Conservation (phyloP, 495 filamentous ascomycete genomes). For the Daldinia caldariorum region DNA sequence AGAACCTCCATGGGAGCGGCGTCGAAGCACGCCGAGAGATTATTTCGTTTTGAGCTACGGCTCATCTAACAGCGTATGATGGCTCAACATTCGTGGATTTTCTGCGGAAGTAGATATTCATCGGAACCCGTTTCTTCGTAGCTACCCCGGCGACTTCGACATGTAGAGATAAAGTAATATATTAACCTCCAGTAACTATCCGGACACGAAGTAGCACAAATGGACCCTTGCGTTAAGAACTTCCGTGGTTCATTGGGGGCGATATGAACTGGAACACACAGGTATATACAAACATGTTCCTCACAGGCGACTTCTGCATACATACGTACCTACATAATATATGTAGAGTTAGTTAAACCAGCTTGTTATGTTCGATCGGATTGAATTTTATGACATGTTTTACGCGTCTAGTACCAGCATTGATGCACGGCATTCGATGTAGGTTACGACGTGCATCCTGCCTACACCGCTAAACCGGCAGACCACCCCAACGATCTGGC, state of each 20-base stretch:
- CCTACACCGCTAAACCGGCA: constrained; percentile 4
- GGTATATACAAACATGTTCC: not conserved
- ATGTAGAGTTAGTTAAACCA: not conserved
- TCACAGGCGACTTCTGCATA: not conserved
- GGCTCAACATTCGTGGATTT: no score
- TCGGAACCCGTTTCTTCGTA: no score
- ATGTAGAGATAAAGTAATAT: no score
- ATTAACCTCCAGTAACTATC: no score
- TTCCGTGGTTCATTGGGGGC: not conserved
- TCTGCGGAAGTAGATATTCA: no score
- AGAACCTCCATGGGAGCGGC: no score
- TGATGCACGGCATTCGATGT: not conserved
- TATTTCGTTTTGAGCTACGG: no score
- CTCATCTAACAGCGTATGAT: no score
- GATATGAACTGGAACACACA: not conserved
- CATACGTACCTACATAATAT: not conserved
- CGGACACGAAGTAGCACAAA: no score
- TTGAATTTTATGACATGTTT: not conserved
- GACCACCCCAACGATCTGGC: constrained; percentile 3
- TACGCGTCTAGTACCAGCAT: not conserved
- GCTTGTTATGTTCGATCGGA: not conserved
- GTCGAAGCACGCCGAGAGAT: no score
- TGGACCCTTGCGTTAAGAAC: no score
- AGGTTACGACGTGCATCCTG: not conserved
- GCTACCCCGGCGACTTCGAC: no score